Evolutionary conservation across 176 grass and related monocot species (phyloP), one percentile per base, ranked within the genome.

Genomic region (Phoenix roebelenii): DNA sequence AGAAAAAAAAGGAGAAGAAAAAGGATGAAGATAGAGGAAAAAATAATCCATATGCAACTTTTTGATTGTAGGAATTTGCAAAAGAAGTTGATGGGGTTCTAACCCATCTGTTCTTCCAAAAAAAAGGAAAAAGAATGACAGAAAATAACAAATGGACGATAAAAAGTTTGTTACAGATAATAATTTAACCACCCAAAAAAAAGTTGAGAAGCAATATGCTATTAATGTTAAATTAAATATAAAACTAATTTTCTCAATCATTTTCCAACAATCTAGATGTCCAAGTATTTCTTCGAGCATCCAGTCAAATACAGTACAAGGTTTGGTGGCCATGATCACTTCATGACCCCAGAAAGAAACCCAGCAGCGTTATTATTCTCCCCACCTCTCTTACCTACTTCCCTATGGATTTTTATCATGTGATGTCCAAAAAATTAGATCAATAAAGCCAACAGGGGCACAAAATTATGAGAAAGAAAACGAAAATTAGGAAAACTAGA

Each of bases 81-180:
- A 44, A 44, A 0, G 10, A 44, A 44, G 7, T 44, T 3, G 35
- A 14, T 44, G 9, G 9, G 9, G 9, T 44, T 44, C 35, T 12
- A 12, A 9, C 35, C 35, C 35, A 14, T 12, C 5, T 3, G 9
- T 12, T 12, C 7, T 12, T 9, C 35, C 35, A 9, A 44, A 44
- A 9, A 44, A 3, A 28, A 28, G 2, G 10, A 81, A 70, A 66
- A n/a, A 28, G 74, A 74, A 77, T 59, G 60, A 65, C 66, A 82
- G 80, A 65, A 78, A 80, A 44, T 54, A 81, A 22, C 72, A 64
- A 74, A 39, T 71, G 73, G 80, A 96, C 85, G 78, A 90, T 83
- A 72, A 87, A 75, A 74, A 69, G 81, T 85, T 87, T 82, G 87
- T 91, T 91, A 90, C 75, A 74, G 72, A 84, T 91, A 81, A 76